Evolutionary conservation across 2,329 filamentous ascomycete species (phyloP), one percentile per base, ranked within the genome.

Genomic region (Fusarium torreyae): DNA sequence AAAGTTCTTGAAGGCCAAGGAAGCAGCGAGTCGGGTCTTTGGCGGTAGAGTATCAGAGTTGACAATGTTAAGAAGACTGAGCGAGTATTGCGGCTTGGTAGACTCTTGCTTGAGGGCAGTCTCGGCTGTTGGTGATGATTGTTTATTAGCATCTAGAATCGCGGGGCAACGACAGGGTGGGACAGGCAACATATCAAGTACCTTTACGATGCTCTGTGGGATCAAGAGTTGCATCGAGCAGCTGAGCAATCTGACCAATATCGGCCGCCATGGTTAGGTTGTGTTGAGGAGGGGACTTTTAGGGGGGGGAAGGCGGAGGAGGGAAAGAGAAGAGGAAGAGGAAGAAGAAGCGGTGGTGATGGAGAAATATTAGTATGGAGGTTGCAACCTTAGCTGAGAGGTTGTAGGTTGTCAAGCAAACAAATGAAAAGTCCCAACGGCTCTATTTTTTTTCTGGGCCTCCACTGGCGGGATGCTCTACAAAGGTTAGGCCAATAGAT

Each of bases 1-100:
- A 81, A 97, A 97, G 84, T 99, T 99, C 83, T 99, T 99, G 88
- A 99, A 99, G 84, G 93, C 96, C 63, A 99, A 87, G 28, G 96
- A 93, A 75, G 92, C 93, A 8, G 95, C 89, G 42, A 99, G 89
- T 67, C 96, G 91, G 65, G 93, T 96, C 75, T 93, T 95, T 70
- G 86, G 82, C 40, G 93, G 90, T 68, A 92, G 88, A 42, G 87
- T 84, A 59, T 90, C 88, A 71, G 91, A 89, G 69, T 92, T 93
- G 75, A 97, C 94, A 77, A 98, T 97, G 75, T 95, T 94, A 53
- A 99, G 91, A 56, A 99, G 89, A 57, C 87, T 86, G 52, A 98
- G 86, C 17, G 95, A 97, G 84, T 97, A 99, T 76, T 92, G 91
- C 10, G 94, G 92, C 79, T 94, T 94, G 77, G 86, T 85, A 80